Evolutionary conservation across 257 asterid species (phyloP).

Genomic region (Cinchona pubescens): DNA sequence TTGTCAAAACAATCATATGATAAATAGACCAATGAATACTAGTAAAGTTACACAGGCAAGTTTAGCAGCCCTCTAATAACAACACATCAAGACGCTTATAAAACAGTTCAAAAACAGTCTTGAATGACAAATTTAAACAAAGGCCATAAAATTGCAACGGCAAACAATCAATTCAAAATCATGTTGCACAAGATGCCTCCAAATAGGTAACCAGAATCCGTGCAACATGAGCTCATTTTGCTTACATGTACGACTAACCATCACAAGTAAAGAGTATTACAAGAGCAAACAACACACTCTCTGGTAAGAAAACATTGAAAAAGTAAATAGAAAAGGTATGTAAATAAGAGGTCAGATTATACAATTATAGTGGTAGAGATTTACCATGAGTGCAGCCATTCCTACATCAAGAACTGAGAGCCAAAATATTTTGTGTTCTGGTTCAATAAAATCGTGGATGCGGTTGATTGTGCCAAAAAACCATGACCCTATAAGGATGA

Average conservation of each 20-base stretch:
- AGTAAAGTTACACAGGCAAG: not conserved
- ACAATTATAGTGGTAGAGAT: not conserved
- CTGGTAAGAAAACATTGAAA: not conserved
- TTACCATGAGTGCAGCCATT: slow-evolving; percentile 96
- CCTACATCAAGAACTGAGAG: slow-evolving; percentile 96
- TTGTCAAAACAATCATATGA: too few species aligned
- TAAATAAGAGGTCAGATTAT: not conserved
- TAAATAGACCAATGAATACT: not conserved
- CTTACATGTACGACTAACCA: not conserved
- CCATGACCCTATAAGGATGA: slow-evolving; percentile 95
- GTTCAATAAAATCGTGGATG: slow-evolving; percentile 87
- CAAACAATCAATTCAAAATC: not conserved
- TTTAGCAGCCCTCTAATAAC: not conserved
- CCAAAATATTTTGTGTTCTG: slow-evolving; percentile 88
- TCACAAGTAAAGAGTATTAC: not conserved
- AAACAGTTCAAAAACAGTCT: not conserved
- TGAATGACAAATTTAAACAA: not conserved
- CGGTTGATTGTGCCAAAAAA: slow-evolving; percentile 95
- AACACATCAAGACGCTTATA: not conserved
- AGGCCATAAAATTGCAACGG: not conserved
- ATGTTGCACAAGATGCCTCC: not conserved
- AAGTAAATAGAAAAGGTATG: not conserved
- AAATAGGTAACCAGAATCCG: not conserved
- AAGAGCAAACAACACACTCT: not conserved
- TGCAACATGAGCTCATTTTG: not conserved